phyloP scores from a whole-genome alignment of 768 basidiomycete species.

The Tephrocybe rancida region DNA sequence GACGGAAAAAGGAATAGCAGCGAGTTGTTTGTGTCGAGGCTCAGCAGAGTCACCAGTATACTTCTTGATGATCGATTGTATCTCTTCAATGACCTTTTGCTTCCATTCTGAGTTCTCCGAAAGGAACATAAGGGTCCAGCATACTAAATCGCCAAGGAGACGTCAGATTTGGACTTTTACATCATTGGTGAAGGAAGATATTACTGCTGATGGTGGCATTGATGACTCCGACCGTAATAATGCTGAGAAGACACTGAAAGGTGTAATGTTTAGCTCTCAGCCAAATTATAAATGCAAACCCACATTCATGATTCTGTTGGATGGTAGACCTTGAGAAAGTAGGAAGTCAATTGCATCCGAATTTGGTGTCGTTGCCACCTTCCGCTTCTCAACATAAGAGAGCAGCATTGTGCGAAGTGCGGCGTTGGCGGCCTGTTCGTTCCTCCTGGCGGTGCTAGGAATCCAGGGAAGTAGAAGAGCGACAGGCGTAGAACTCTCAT shows the following conservation, averaged over 20 bases:
- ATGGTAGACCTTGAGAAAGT: conserved; percentile 11
- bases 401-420: conserved; percentile 13
- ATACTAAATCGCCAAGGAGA: conserved; percentile 30
- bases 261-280: no score
- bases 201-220: no score
- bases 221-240: no score
- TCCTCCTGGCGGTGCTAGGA: conserved; percentile 15
- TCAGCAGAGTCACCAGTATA: conserved; percentile 28
- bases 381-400: conserved; percentile 15
- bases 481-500: background rate
- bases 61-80: conserved; percentile 27
- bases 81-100: conserved; percentile 26
- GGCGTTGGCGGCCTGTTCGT: conserved; percentile 14
- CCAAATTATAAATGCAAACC: conserved; percentile 4
- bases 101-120: conserved; percentile 35
- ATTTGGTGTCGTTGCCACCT: conserved; percentile 8
- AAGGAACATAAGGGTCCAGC: conserved; percentile 37
- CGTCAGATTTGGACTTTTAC: no score
- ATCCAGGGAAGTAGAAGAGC: conserved; percentile 25
- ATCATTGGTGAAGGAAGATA: no score
- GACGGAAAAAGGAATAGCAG: conserved; percentile 31
- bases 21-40: conserved; percentile 34
- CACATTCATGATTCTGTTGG: conserved; percentile 25
- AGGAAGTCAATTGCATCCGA: conserved; percentile 21
- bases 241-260: no score